phyloP scores from a whole-genome alignment of 208 protist species.

The Acanthamoeba culbertsoni region DNA sequence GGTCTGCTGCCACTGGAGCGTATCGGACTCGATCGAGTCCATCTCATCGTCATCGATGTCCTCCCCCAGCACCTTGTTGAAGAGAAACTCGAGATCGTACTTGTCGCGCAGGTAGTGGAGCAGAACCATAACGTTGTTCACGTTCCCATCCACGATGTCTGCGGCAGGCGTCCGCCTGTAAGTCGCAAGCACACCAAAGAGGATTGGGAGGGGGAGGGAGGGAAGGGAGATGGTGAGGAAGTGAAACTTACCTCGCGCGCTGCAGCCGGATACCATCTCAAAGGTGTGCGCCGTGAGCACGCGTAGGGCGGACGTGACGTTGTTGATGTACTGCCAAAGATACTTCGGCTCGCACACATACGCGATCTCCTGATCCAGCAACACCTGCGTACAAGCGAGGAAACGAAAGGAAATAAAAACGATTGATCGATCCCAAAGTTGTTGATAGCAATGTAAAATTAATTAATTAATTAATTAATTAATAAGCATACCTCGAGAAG shows the following conservation, averaged over 20 bases:
- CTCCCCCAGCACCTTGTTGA: conserved; percentile 12
- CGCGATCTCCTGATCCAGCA: neutral
- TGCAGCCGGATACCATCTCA: conserved; percentile 2
- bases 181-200: neutral
- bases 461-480: too few relatives aligned
- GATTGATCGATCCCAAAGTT: too few relatives aligned
- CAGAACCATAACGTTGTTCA: neutral
- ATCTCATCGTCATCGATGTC: neutral
- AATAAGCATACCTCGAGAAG: neutral
- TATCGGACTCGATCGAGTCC: neutral
- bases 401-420: too few relatives aligned
- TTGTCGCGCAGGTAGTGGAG: conserved; percentile 34
- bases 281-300: neutral
- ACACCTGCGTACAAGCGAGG: neutral
- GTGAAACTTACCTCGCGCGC: neutral
- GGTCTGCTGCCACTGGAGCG: neutral
- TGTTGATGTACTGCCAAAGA: conserved; percentile 56
- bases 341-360: conserved; percentile 19
- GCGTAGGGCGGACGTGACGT: neutral
- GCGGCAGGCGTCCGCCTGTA: too few relatives aligned
- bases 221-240: too few relatives aligned
- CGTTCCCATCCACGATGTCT: conserved; percentile 16
- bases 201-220: too few relatives aligned
- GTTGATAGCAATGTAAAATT: too few relatives aligned
- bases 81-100: conserved; percentile 49